Evolutionary conservation across 2,329 filamentous ascomycete genomes (phyloP), one percentile per base, ranked within the genome.

Genomic region (Aspergillus flavus): DNA sequence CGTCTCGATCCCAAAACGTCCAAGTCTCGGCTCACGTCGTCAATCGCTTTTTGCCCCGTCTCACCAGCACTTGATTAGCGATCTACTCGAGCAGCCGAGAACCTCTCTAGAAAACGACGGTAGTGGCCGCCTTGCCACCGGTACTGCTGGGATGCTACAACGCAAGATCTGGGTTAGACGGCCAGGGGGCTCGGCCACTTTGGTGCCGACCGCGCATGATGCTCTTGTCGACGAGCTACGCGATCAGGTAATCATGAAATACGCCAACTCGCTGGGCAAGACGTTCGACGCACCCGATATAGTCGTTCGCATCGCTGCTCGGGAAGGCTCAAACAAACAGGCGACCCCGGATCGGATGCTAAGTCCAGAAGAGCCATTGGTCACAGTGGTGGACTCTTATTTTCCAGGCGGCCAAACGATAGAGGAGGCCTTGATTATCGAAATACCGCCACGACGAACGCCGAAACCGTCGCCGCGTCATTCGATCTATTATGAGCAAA

Each of bases 91-190:
- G 41, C 52, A 55, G 52, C 69, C 71, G 7, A 71, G 63, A 12
- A 66, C 59, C 58, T 67, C 66, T 19, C 66, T 68, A 36, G 71
- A 62, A 30, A 61, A 65, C 57, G 71, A 69, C 45, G 71, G 71
- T 26, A 66, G 66, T 59, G 65, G 61, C 57, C 64, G 67, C 54
- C 61, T 65, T 21, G 64, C 66, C 48, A 61, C 68, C 55, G 61
- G 67, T 60, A 64, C 66, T 58, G 53, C 68, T 64, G 76, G 76
- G 58, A 80, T 79, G 78, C 70, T 77, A 62, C 71, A 73, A 58
- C 78, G 92, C 76, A 97, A 96, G 84, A 89, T 98, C 71, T 99
- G 95, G 95, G 94, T 98, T 75, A 95, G 91, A 82, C 87, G 94
- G 72, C 91, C 91, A 23, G 86, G 90, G 68, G 91, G 89, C 63